Conservation (phyloP, 73 alveolate species). For the Stentor coeruleus region DNA sequence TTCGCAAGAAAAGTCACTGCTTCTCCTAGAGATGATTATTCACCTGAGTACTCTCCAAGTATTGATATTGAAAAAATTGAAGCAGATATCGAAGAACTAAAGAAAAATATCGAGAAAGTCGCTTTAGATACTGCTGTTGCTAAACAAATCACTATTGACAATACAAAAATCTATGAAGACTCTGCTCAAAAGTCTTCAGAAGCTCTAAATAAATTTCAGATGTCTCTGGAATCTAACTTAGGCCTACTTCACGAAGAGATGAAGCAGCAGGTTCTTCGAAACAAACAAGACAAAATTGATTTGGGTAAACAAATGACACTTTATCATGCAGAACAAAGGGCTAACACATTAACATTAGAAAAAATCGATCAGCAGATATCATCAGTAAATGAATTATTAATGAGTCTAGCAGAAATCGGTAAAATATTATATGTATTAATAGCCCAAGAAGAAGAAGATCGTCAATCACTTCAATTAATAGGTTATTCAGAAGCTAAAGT, state of each 20-base stretch:
- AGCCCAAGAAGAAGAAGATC: slow-evolving; percentile 21
- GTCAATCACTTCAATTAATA: slow-evolving; percentile 11
- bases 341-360: not conserved
- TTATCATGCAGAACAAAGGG: not conserved
- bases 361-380: not conserved
- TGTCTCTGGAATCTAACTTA: not conserved
- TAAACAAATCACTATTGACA: too few relatives aligned
- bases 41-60: too few relatives aligned
- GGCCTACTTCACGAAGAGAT: not conserved
- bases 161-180: too few relatives aligned
- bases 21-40: too few relatives aligned
- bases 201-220: not conserved
- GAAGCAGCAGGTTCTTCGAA: not conserved
- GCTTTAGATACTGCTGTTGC: too few relatives aligned
- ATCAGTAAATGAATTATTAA: not conserved
- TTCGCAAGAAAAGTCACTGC: too few relatives aligned
- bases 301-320: not conserved
- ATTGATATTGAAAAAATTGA: not conserved
- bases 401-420: not conserved
- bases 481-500: not conserved
- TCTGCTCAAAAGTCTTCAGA: too few relatives aligned
- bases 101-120: too few relatives aligned
- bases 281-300: slow-evolving; percentile 8
- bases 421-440: not conserved
- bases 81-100: not conserved